Conservation (phyloP, 768 basidiomycete genomes). For the Pholiota conissans region DNA sequence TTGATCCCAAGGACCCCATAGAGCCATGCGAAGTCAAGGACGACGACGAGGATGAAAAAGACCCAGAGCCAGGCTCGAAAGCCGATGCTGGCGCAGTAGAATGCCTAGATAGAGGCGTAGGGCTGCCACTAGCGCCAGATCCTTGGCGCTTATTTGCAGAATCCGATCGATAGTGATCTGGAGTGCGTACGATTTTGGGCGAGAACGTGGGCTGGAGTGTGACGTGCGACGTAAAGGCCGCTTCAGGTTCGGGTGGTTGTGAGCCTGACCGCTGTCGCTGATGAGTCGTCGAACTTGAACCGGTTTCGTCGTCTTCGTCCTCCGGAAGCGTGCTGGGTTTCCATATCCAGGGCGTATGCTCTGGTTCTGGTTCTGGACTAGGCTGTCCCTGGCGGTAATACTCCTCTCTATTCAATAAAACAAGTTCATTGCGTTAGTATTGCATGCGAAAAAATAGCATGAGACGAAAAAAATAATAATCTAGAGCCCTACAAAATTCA, state of each 20-base stretch:
- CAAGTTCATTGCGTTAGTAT: not conserved
- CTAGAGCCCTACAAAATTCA: no score
- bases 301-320: slow-evolving; percentile 19
- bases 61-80: no score
- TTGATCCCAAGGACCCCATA: no score
- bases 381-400: slow-evolving; percentile 28
- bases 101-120: not conserved
- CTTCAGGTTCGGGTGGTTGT: slow-evolving; percentile 8
- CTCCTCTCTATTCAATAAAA: slow-evolving; percentile 29
- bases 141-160: slow-evolving; percentile 5
- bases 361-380: slow-evolving; percentile 28
- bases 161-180: slow-evolving; percentile 50
- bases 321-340: slow-evolving; percentile 46
- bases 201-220: slow-evolving; percentile 71
- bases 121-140: not conserved
- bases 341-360: slow-evolving; percentile 76
- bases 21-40: not conserved
- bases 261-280: not conserved
- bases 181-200: slow-evolving; percentile 66
- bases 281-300: not conserved
- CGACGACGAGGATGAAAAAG: not conserved
- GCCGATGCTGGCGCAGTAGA: not conserved
- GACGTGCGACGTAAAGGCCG: slow-evolving; percentile 46
- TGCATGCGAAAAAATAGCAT: not conserved
- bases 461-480: no score